Evolutionary conservation across 2,329 filamentous ascomycete species (phyloP), one percentile per base, ranked within the genome.

Genomic region (Dothiorella sarmentorum): DNA sequence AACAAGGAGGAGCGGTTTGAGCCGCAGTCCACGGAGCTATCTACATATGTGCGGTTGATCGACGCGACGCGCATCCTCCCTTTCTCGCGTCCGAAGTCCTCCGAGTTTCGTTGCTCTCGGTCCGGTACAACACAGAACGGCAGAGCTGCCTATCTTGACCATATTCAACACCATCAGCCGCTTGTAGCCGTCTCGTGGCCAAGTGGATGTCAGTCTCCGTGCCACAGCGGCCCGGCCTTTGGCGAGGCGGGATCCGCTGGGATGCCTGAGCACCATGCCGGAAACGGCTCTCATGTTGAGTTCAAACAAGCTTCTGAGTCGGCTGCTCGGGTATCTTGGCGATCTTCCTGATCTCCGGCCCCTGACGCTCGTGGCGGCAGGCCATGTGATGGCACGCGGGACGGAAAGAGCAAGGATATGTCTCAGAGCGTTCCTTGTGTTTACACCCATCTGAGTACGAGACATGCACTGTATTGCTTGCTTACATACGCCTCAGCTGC

Each of bases 321-420:
- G 49, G 24, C 33, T 53, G 22, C 29, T 53, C 49, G 49, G 49
- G 49, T 53, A 40, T 53, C 49, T 53, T 40, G 49, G 49, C 49
- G 49, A 53, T 53, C 49, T 40, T 53, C 49, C 49, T 53, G 49
- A 53, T 53, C 49, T 53, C 29, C 49, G 49, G 22, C 49, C 43
- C 35, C 49, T 53, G 33, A 24, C 24, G 33, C 49, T 35, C 33
- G 49, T 24, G 35, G 40, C 35, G 49, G 33, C 33, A 27, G 22
- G 17, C 49, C 49, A 29, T 53, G 49, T 40, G 24, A 53, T 38
- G 49, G 35, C 10, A 53, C 26, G 27, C 35, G 17, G 2, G 24
- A 53, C 35, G 7, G 20, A 15, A 24, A 15, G 24, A 33, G 24
- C 6, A 15, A 10, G 33, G n/a, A 27, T 15, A 18, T 38, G 38